These are phyloP conservation scores for Plasmodiophora brassicae DNA, from an alignment of 208 protist species.

Conservation along the genomic window DNA sequence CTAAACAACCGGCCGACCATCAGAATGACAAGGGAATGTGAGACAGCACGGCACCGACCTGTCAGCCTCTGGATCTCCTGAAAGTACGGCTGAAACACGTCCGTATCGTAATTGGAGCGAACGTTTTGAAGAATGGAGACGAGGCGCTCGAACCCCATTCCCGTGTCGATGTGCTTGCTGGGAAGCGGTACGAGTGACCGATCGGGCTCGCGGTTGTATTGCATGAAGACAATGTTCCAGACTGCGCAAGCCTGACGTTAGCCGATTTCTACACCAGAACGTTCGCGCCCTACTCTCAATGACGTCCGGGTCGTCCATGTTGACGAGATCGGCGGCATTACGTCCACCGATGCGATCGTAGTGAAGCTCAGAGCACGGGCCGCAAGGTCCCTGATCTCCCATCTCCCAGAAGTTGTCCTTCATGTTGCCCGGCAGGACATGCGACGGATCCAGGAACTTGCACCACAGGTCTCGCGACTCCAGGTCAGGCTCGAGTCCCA, in stretches of 20 bases:
- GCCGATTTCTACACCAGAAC: not conserved
- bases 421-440: conserved; percentile 48
- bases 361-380: conserved; percentile 96
- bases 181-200: conserved; percentile 56
- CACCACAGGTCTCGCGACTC: conserved; percentile 68
- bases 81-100: conserved; percentile 93
- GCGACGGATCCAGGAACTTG: conserved; percentile 31
- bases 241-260: conserved; percentile 57
- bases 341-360: conserved; percentile 93
- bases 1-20: not conserved
- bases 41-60: no score
- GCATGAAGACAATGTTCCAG: conserved; percentile 99
- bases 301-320: conserved; percentile 95
- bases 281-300: conserved; percentile 68
- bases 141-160: conserved; percentile 94
- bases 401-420: conserved; percentile 99
- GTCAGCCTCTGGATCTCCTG: conserved; percentile 85
- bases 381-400: conserved; percentile 93
- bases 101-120: conserved; percentile 97
- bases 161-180: conserved; percentile 86
- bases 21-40: no score
- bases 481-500: conserved; percentile 76
- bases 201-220: conserved; percentile 89
- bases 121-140: conserved; percentile 90
- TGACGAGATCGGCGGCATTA: conserved; percentile 88